Percentiles rank a stretch among this genome's conserved stretches.
These are phyloP conservation scores for Aulographum hederae DNA, from an alignment of 2,329 filamentous ascomycete genomes.

Conservation along the genomic window DNA sequence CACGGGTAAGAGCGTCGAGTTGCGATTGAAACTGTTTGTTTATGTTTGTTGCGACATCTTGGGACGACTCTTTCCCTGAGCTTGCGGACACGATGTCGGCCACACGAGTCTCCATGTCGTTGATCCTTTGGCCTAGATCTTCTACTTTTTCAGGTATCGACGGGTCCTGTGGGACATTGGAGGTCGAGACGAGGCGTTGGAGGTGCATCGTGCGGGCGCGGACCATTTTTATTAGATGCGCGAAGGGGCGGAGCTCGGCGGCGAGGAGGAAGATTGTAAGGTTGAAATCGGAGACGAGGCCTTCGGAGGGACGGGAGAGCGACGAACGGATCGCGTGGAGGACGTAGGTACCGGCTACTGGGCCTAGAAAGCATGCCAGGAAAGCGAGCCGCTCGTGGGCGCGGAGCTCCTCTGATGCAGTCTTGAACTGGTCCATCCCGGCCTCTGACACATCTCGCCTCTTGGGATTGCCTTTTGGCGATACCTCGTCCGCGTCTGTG, in stretches of 20 bases:
- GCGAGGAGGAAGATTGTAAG: conserved; percentile 77
- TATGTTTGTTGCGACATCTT: conserved; percentile 27
- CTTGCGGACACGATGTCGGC: conserved; percentile 17
- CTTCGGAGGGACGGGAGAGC: conserved; percentile 67
- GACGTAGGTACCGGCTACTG: conserved; percentile 62
- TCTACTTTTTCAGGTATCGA: conserved; percentile 12
- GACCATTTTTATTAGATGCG: conserved; percentile 66
- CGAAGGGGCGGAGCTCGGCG: conserved; percentile 66
- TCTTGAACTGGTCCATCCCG: conserved; percentile 4
- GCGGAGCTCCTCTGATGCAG: conserved; percentile 46
- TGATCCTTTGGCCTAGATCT: conserved; percentile 46
- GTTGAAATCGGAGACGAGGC: conserved; percentile 82
- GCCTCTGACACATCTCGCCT: conserved; percentile 3
- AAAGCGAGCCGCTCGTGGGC: conserved; percentile 60
- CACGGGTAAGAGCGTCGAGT: conserved; percentile 72
- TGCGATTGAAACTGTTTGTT: conserved; percentile 56
- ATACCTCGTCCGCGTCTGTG: not conserved
- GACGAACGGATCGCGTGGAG: conserved; percentile 66
- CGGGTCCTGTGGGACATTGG: conserved; percentile 8
- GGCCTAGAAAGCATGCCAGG: conserved; percentile 59
- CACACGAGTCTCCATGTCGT: conserved; percentile 46
- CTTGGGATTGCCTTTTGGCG: conserved; percentile 6
- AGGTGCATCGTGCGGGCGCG: conserved; percentile 64
- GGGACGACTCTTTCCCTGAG: not conserved
- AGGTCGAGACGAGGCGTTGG: conserved; percentile 45